Evolutionary conservation across 306 rosid species (phyloP).

Genomic region (Canavalia gladiata): DNA sequence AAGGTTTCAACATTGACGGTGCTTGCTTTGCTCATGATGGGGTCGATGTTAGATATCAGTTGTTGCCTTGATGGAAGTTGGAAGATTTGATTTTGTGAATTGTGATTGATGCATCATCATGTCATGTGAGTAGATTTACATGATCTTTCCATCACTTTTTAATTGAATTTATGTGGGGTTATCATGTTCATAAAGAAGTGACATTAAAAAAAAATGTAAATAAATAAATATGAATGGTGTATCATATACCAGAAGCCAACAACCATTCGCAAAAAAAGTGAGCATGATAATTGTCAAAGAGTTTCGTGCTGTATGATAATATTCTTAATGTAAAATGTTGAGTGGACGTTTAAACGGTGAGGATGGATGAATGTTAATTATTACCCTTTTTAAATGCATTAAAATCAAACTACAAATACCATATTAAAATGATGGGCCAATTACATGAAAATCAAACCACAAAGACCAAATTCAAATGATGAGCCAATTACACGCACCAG

Average conservation of each 20-base stretch:
- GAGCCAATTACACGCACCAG: conserved; percentile 16
- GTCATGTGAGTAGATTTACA: conserved; percentile 33
- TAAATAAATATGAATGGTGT: no score
- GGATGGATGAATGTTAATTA: no score
- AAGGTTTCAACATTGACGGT: conserved; percentile 33
- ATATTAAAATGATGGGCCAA: conserved; percentile 35
- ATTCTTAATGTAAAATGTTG: no score
- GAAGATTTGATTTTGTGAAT: conserved; percentile 7
- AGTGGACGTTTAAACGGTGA: no score
- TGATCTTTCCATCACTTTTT: conserved; percentile 19
- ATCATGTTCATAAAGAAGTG: no score
- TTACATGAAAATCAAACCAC: not conserved
- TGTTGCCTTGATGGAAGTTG: not conserved
- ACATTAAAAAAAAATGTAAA: no score
- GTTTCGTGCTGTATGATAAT: not conserved
- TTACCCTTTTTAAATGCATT: not conserved
- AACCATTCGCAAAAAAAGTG: not conserved
- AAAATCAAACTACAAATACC: not conserved
- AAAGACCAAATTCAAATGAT: conserved; percentile 11
- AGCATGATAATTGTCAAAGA: not conserved
- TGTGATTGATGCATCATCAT: no score
- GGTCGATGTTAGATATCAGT: not conserved
- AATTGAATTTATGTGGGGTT: not conserved
- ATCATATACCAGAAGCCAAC: not conserved
- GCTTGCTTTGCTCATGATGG: not conserved